Evolutionary conservation across 2,329 filamentous ascomycete genomes (phyloP).

Genomic region (Penicillium sp.): DNA sequence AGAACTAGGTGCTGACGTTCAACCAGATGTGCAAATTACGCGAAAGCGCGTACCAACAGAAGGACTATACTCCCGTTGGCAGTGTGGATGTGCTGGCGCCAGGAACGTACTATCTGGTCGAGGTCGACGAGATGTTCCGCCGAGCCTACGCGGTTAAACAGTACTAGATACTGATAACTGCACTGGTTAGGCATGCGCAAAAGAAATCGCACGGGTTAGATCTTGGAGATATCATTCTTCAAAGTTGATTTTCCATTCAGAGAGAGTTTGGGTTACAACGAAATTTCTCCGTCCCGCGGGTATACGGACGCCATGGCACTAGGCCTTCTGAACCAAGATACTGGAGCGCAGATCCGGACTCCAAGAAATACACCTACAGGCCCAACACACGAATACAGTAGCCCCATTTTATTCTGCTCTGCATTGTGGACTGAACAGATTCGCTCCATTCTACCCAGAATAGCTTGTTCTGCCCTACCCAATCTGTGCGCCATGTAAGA

Average conservation of each 20-base stretch:
- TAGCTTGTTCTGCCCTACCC: not conserved
- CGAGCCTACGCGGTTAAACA: not conserved
- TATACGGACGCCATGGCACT: not conserved
- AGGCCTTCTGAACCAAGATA: not conserved
- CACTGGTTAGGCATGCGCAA: no score
- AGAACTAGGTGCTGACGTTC: not conserved
- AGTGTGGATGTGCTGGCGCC: not conserved
- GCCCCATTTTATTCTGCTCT: not conserved
- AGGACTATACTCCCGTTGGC: slow-evolving; percentile 1
- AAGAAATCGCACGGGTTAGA: no score
- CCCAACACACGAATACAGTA: not conserved
- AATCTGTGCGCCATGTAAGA: slow-evolving; percentile 14
- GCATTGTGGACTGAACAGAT: not conserved
- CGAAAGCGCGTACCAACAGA: slow-evolving; percentile 5
- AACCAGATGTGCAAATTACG: slow-evolving; percentile 2
- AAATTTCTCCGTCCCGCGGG: not conserved
- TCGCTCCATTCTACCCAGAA: not conserved
- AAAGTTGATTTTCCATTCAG: no score
- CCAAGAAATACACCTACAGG: not conserved
- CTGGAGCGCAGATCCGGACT: not conserved
- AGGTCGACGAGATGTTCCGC: not conserved
- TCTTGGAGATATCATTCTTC: no score
- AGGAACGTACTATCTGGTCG: slow-evolving; percentile 1
- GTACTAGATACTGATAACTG: not conserved
- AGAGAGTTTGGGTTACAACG: not conserved